Evolutionary conservation across 2,329 filamentous ascomycete genomes (phyloP).

Genomic region (Madurella mycetomatis): DNA sequence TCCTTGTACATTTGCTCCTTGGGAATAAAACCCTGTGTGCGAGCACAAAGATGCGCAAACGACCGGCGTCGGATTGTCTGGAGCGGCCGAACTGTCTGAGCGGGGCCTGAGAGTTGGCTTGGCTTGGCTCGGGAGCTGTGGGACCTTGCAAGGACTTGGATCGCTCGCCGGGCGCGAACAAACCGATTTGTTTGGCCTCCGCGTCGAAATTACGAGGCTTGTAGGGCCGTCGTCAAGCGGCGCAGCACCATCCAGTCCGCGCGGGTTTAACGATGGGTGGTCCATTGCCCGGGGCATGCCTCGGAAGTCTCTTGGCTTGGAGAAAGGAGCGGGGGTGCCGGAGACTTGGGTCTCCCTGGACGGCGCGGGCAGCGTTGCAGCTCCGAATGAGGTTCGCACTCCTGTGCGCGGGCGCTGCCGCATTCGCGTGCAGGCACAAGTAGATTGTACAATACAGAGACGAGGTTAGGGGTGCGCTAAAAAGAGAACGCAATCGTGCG

Average conservation of each 20-base stretch:
- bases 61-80: constrained; percentile 9
- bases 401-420: neutral
- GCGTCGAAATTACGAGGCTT: neutral
- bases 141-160: constrained; percentile 1
- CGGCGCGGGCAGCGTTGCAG: neutral
- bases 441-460: neutral
- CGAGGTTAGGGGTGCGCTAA: neutral
- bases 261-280: neutral
- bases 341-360: neutral
- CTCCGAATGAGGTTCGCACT: neutral
- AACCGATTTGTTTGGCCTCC: constrained; percentile 7
- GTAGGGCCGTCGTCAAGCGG: neutral
- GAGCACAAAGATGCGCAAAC: neutral
- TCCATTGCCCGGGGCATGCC: neutral
- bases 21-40: neutral
- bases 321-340: neutral
- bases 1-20: neutral
- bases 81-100: constrained; percentile 14
- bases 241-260: neutral
- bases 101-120: neutral
- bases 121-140: constrained; percentile 20
- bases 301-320: neutral
- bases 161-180: neutral
- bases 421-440: neutral
- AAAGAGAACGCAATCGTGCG: neutral